A percentile compares a stretch with the other conserved stretches of the same genome.
Conservation (phyloP, 176 grass and related monocot species). For the Bolboschoenus planiculmis region DNA sequence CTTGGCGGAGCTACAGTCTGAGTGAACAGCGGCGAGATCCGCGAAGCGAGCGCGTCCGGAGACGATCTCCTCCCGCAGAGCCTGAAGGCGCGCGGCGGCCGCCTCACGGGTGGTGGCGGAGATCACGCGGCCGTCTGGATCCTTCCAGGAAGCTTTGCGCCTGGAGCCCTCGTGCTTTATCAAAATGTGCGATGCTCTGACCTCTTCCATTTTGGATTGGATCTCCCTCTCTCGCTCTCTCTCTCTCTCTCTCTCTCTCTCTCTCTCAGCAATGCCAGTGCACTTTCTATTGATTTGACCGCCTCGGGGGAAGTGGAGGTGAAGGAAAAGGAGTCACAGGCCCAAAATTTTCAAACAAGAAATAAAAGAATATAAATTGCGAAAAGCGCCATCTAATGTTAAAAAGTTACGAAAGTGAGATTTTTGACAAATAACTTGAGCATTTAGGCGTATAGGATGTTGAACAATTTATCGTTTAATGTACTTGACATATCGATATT, state of each 20-base stretch:
- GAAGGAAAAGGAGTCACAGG: no score
- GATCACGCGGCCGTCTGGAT: slow-evolving; percentile 42
- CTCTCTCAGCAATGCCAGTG: no score
- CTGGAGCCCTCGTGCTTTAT: slow-evolving; percentile 49
- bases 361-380: no score
- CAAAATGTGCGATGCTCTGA: slow-evolving; percentile 43
- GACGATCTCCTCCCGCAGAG: slow-evolving; percentile 29
- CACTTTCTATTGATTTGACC: no score
- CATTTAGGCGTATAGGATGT: no score
- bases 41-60: slow-evolving; percentile 21
- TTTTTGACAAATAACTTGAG: no score
- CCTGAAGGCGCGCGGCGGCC: slow-evolving; percentile 21
- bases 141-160: slow-evolving; percentile 51
- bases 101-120: slow-evolving; percentile 34
- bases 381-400: no score
- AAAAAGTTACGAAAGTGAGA: no score
- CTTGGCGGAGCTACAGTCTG: slow-evolving; percentile 51
- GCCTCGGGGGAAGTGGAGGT: no score
- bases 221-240: not conserved
- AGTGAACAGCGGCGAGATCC: slow-evolving; percentile 31
- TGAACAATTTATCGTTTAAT: no score
- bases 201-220: slow-evolving; percentile 10
- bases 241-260: not conserved
- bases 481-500: no score
- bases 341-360: no score